phyloP scores from a whole-genome alignment of 2,329 filamentous ascomycete species.

The Fusarium pininemorale region DNA sequence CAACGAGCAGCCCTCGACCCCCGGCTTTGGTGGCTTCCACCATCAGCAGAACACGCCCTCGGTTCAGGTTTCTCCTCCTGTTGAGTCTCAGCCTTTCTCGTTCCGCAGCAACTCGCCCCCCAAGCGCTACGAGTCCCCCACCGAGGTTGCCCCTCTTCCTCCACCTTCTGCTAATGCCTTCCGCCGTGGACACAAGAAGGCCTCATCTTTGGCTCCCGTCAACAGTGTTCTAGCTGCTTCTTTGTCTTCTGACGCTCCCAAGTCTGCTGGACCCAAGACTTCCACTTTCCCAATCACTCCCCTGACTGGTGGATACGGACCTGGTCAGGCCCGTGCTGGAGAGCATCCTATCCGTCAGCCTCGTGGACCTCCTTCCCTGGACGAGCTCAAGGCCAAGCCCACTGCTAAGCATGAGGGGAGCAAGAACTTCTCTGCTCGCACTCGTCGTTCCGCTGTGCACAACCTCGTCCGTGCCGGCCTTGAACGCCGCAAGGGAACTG shows the following conservation, averaged over 20 bases:
- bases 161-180: conserved; percentile 91
- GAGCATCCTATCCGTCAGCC: conserved; percentile 95
- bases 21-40: conserved; percentile 46
- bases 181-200: conserved; percentile 93
- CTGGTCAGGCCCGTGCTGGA: conserved; percentile 90
- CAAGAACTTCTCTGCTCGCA: conserved; percentile 95
- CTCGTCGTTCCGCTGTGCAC: conserved; percentile 89
- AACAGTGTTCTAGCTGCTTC: conserved; percentile 59
- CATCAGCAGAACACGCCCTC: conserved; percentile 69
- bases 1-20: conserved; percentile 56
- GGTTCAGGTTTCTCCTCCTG: conserved; percentile 84
- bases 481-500: conserved; percentile 81
- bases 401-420: conserved; percentile 94
- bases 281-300: conserved; percentile 83
- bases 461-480: conserved; percentile 91
- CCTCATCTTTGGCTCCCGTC: conserved; percentile 74
- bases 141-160: conserved; percentile 75
- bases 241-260: conserved; percentile 56
- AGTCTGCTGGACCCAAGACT: conserved; percentile 77
- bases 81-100: conserved; percentile 61
- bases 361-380: conserved; percentile 87
- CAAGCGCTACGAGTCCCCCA: conserved; percentile 74
- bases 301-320: conserved; percentile 85
- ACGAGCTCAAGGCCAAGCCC: conserved; percentile 89
- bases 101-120: conserved; percentile 73